Evolutionary conservation across 2,329 filamentous ascomycete genomes (phyloP).

Genomic region (Sclerotinia minor): DNA sequence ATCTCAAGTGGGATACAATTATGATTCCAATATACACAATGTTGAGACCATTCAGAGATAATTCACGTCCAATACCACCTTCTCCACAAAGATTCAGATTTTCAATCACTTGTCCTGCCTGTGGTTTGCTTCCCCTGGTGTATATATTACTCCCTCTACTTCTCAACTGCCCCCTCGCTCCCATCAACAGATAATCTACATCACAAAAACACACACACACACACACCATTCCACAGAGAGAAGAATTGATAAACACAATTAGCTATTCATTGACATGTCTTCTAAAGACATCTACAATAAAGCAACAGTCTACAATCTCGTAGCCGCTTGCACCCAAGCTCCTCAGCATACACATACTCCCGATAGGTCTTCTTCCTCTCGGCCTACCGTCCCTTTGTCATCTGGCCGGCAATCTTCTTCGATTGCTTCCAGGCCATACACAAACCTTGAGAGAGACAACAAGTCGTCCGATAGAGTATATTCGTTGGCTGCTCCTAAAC

Average conservation of each 20-base stretch:
- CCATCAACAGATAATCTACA: background rate
- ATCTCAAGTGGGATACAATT: background rate
- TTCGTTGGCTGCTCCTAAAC: background rate
- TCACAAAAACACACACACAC: background rate
- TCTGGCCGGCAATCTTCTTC: conserved; percentile 2
- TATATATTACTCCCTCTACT: background rate
- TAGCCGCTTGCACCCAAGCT: background rate
- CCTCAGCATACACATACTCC: background rate
- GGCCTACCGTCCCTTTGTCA: background rate
- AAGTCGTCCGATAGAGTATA: background rate
- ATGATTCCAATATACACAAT: conserved; percentile 1
- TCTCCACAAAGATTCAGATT: conserved; percentile 2
- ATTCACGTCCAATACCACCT: background rate
- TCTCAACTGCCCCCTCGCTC: background rate
- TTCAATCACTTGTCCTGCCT: background rate
- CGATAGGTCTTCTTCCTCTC: background rate
- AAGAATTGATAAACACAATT: background rate
- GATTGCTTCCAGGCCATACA: background rate
- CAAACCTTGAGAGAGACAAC: conserved; percentile 3
- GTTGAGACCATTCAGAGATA: background rate
- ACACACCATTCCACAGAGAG: background rate
- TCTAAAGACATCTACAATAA: conserved; percentile 18
- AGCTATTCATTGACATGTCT: conserved; percentile 7
- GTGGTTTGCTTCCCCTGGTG: too few species aligned
- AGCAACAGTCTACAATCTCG: background rate